Conservation (phyloP, 305 asterid species). For the Fraxinus velutina region DNA sequence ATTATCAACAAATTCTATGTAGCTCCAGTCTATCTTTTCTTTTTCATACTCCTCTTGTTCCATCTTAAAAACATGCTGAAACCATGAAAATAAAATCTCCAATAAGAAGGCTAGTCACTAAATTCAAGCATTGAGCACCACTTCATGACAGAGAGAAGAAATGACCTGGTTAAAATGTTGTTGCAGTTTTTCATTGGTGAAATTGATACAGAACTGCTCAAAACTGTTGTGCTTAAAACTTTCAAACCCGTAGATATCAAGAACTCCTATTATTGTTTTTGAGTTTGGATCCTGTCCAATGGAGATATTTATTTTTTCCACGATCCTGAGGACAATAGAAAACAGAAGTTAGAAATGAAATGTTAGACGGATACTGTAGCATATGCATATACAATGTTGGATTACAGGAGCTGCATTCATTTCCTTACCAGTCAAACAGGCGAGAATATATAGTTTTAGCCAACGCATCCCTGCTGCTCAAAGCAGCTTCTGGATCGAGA, state of each 20-base stretch:
- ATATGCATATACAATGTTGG: background rate
- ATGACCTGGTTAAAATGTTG: constrained; percentile 98
- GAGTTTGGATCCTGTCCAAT: constrained; percentile 99
- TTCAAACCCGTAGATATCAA: constrained; percentile 98
- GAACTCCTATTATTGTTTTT: constrained; percentile 93
- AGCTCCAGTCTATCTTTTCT: constrained; percentile 97
- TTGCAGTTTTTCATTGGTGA: constrained; percentile 96
- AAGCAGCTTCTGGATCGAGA: constrained; percentile 93
- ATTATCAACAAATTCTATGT: constrained; percentile 98
- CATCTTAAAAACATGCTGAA: constrained; percentile 99
- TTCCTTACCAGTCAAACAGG: constrained; percentile 81
- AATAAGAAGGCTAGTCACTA: constrained; percentile 23
- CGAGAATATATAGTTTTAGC: constrained; percentile 93
- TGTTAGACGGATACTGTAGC: constrained; percentile 7
- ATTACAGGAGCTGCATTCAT: background rate
- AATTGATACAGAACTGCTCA: constrained; percentile 99
- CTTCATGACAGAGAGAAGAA: constrained; percentile 24
- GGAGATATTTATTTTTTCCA: constrained; percentile 83
- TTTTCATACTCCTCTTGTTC: constrained; percentile 98
- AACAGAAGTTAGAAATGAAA: constrained; percentile 29
- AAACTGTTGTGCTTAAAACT: constrained; percentile 91
- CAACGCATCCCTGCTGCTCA: constrained; percentile 97
- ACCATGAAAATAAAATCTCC: constrained; percentile 29
- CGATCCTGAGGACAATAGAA: constrained; percentile 67
- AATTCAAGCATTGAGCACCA: constrained; percentile 14